Evolutionary conservation across 1,284 basidiomycete genomes (phyloP).

Genomic region (Termitomyces sp.): DNA sequence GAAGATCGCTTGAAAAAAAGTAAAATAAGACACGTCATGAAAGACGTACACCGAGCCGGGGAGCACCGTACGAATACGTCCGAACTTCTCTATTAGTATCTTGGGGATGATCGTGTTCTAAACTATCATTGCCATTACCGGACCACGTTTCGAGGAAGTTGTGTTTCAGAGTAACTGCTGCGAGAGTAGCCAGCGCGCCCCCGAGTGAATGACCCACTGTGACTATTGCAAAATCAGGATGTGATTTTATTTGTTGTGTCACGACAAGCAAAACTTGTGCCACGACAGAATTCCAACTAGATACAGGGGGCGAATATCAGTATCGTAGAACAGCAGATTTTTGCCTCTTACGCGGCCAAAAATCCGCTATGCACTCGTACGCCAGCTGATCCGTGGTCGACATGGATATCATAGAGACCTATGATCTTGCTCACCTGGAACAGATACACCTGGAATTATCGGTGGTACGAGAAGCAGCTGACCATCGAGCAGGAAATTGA

Average conservation of each 20-base stretch:
- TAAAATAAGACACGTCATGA: conserved; percentile 1
- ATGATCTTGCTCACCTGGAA: conserved; percentile 28
- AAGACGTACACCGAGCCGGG: conserved; percentile 34
- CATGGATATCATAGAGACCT: background rate
- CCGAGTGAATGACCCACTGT: conserved; percentile 45
- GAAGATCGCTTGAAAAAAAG: background rate
- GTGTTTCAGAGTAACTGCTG: conserved; percentile 34
- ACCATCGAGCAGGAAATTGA: conserved; percentile 32
- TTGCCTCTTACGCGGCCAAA: conserved; percentile 31
- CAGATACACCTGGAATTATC: conserved; percentile 29
- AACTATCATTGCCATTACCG: background rate
- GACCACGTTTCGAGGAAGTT: conserved; percentile 35
- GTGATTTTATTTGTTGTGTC: background rate
- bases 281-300: conserved; percentile 42
- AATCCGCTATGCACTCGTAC: conserved; percentile 40
- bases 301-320: background rate
- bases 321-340: background rate
- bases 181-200: conserved; percentile 40
- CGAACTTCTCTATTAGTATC: conserved; percentile 24
- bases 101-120: background rate
- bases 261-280: background rate
- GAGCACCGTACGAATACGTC: conserved; percentile 45
- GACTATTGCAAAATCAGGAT: background rate
- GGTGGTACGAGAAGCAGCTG: conserved; percentile 32
- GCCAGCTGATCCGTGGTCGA: conserved; percentile 24